Evolutionary conservation across 768 basidiomycete genomes (phyloP).

Genomic region (Coprinellus micaceus): DNA sequence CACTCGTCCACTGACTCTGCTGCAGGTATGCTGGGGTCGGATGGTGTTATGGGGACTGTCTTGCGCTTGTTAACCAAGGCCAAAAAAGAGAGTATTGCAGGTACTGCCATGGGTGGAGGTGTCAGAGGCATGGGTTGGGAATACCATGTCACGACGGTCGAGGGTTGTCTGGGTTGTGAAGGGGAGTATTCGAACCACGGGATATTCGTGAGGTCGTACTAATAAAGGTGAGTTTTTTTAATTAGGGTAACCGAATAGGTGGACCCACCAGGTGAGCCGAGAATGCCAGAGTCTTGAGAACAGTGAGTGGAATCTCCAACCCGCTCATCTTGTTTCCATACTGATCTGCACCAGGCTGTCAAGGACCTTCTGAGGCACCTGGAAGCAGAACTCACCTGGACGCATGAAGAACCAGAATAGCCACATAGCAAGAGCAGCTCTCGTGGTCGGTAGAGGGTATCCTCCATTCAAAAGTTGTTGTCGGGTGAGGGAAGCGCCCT

Average conservation of each 20-base stretch:
- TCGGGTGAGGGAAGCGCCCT: constrained; percentile 52
- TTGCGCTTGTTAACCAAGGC: constrained; percentile 44
- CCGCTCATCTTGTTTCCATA: constrained; percentile 36
- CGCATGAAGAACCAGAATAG: constrained; percentile 70
- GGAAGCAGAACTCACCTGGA: constrained; percentile 41
- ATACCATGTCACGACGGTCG: constrained; percentile 37
- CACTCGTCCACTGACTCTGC: constrained; percentile 47
- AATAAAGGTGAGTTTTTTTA: constrained; percentile 8
- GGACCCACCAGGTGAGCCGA: constrained; percentile 55
- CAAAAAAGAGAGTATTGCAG: constrained; percentile 71
- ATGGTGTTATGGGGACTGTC: constrained; percentile 32
- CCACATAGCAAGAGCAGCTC: constrained; percentile 69
- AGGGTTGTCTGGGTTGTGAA: constrained; percentile 15
- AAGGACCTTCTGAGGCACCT: background rate
- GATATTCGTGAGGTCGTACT: constrained; percentile 61
- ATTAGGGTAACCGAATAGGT: constrained; percentile 6
- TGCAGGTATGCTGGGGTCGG: constrained; percentile 23
- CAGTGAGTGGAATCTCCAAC: constrained; percentile 43
- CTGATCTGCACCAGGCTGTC: constrained; percentile 36
- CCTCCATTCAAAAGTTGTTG: constrained; percentile 35
- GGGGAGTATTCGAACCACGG: constrained; percentile 53
- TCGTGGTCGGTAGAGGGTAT: constrained; percentile 57
- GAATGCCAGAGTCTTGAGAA: constrained; percentile 60
- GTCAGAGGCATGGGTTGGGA: constrained; percentile 42
- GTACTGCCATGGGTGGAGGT: constrained; percentile 61